Evolutionary conservation across 352 stramenopile species (phyloP), one percentile per base, ranked within the genome.

Genomic region (Pythium myriotylum): DNA sequence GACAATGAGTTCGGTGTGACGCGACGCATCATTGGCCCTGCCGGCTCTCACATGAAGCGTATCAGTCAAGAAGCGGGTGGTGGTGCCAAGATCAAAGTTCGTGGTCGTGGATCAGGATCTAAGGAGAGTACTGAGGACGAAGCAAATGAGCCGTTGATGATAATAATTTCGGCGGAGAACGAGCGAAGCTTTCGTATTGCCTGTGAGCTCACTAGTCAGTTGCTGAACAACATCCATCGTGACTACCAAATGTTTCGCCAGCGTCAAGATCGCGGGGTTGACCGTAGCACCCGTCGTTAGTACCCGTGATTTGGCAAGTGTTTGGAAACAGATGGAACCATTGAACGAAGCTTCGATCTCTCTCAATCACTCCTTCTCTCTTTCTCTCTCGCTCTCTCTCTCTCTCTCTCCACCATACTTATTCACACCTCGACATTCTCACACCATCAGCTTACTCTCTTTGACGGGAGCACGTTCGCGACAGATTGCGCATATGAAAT

Each of bases 401-500:
- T 35, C 5, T 35, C 10, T 5, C 29, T 35, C 5, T 10, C 29
- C 29, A 35, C 5, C 29, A 5, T 35, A 10, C 29, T 5, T 5
- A 10, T 10, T 35, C 29, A 48, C 23, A 20, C 9, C 37, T 35
- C 23, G n/a, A 10, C 9, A 35, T 2, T 42, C 42, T 12, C n/a
- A 9, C 42, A 27, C 20, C 23, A n/a, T 77, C 68, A 92, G 45
- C 78, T 69, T 12, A 96, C 88, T 64, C 89, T 91, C 67, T 96
- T 95, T n/a, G 86, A 95, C 27, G 88, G 88, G 35, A 91, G 54
- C 19, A 89, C 86, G 52, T 79, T 90, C 4, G 86, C 85, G 59
- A 95, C 74, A 10, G 84, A 94, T 80, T 99, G 97, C 14, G 87
- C 84, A 71, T 98, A 99, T 57, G 90, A 99, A 67, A 99, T 97